phyloP scores from a whole-genome alignment of 805 yeast genomes.

The Saccharomycopsis selenospora region DNA sequence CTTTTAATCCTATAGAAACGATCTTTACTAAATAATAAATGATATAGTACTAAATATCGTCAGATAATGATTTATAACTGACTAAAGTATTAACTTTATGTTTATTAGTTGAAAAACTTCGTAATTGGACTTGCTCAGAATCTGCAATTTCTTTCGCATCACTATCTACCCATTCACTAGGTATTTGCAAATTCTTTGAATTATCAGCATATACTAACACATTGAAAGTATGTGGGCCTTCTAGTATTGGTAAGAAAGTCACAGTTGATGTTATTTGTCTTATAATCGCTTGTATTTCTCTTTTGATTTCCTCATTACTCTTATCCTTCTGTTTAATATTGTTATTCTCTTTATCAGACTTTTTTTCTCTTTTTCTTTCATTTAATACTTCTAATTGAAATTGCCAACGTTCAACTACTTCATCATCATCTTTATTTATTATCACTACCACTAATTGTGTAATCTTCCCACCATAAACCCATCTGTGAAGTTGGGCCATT shows the following conservation, averaged over 20 bases:
- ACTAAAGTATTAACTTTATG: slow-evolving; percentile 73
- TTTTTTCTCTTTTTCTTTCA: slow-evolving; percentile 7
- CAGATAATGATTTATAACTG: slow-evolving; percentile 29
- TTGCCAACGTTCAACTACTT: slow-evolving; percentile 80
- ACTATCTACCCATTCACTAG: slow-evolving; percentile 74
- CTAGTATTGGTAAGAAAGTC: slow-evolving; percentile 73
- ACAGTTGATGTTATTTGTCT: slow-evolving; percentile 86
- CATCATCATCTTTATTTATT: slow-evolving; percentile 58
- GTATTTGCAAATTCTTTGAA: slow-evolving; percentile 44
- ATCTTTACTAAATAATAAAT: no score
- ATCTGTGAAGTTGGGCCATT: slow-evolving; percentile 59
- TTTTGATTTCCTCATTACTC: slow-evolving; percentile 46
- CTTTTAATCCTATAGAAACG: no score
- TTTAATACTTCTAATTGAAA: slow-evolving; percentile 51
- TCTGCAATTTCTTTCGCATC: slow-evolving; percentile 51
- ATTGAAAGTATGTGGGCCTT: slow-evolving; percentile 65
- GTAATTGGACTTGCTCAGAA: slow-evolving; percentile 58
- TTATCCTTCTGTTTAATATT: slow-evolving; percentile 22
- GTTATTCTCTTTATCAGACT: slow-evolving; percentile 8
- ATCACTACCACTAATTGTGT: slow-evolving; percentile 65
- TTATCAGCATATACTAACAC: slow-evolving; percentile 74
- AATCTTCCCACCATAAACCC: slow-evolving; percentile 68
- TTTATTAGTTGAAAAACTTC: slow-evolving; percentile 56
- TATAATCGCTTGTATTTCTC: slow-evolving; percentile 76
- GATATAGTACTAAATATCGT: slow-evolving; percentile 6